A percentile compares a stretch with the other conserved stretches of the same genome.
Evolutionary conservation across 805 yeast species (phyloP).

Genomic region (Kockiozyma suomiensis): DNA sequence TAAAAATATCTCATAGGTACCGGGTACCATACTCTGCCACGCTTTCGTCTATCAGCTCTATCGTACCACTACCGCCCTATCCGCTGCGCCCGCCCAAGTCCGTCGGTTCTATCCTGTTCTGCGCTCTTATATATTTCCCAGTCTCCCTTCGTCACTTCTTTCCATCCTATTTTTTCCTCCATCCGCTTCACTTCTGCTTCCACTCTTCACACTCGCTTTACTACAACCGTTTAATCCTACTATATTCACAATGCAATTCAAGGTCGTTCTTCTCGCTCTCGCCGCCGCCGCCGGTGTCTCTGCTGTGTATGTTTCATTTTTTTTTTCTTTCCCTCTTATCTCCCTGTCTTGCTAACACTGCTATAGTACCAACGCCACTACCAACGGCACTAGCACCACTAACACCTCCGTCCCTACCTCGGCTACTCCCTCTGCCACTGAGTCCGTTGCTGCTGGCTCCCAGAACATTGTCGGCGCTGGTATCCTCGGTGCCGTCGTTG

Average conservation of each 20-base stretch:
- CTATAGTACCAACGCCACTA: slow-evolving; percentile 14
- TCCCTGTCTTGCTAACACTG: neutral
- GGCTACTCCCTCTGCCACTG: slow-evolving; percentile 36
- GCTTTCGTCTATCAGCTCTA: too few species aligned
- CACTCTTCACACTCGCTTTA: slow-evolving; percentile 1
- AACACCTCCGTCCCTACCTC: slow-evolving; percentile 37
- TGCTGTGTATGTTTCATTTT: slow-evolving; percentile 10
- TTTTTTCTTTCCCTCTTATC: neutral
- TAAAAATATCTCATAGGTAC: too few species aligned
- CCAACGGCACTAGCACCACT: slow-evolving; percentile 27
- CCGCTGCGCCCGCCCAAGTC: slow-evolving; percentile 1
- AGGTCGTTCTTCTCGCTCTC: slow-evolving; percentile 32
- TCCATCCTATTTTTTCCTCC: neutral
- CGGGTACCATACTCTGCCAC: too few species aligned
- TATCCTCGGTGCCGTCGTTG: slow-evolving; percentile 46
- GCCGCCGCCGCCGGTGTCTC: slow-evolving; percentile 36
- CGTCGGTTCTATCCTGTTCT: slow-evolving; percentile 4
- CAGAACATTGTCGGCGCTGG: slow-evolving; percentile 44
- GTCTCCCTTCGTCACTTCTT: slow-evolving; percentile 1
- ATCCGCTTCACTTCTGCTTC: slow-evolving; percentile 1
- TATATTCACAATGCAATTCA: slow-evolving; percentile 36
- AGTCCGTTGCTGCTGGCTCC: slow-evolving; percentile 39
- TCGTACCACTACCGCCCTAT: too few species aligned
- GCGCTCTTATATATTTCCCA: slow-evolving; percentile 6
- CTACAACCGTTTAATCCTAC: neutral